These are phyloP conservation scores for Sphagnum tenellum DNA, from an alignment of 225 moss, liverwort and hornwort genomes.

Conservation along the genomic window DNA sequence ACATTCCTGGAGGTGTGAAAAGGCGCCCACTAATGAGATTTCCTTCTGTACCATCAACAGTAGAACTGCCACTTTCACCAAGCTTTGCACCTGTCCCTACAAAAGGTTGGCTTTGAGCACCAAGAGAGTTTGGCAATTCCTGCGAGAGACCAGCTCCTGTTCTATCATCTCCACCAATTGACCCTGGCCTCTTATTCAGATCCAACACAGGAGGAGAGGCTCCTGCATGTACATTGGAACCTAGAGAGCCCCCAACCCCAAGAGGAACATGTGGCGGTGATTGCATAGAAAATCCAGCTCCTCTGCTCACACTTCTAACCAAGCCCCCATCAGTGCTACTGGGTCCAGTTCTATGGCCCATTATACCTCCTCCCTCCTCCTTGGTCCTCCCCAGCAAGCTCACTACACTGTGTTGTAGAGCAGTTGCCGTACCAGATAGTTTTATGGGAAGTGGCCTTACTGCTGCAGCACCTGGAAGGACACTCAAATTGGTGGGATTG, in stretches of 20 bases:
- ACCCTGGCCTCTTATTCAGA: conserved; percentile 58
- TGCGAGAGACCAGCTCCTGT: conserved; percentile 67
- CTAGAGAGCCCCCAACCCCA: conserved; percentile 14
- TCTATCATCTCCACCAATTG: conserved; percentile 64
- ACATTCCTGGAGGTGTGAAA: conserved; percentile 71
- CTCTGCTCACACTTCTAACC: conserved; percentile 14
- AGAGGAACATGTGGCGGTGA: conserved; percentile 42
- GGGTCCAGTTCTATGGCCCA: conserved; percentile 49
- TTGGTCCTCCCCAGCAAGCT: conserved; percentile 50
- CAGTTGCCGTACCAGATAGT: conserved; percentile 35
- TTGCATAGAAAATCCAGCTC: conserved; percentile 26
- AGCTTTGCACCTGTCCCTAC: conserved; percentile 60
- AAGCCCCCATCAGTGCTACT: conserved; percentile 23
- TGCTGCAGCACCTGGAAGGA: conserved; percentile 5
- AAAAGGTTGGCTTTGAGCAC: conserved; percentile 51
- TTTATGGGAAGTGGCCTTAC: conserved; percentile 46
- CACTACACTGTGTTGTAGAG: conserved; percentile 22
- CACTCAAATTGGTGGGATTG: too few species aligned
- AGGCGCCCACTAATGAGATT: conserved; percentile 35
- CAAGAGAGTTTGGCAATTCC: conserved; percentile 68
- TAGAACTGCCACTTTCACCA: conserved; percentile 49
- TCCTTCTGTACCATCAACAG: conserved; percentile 17
- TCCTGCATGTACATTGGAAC: conserved; percentile 30
- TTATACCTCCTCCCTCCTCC: conserved; percentile 56
- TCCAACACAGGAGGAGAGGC: conserved; percentile 41